Conservation (phyloP, 768 basidiomycete species). For the Pleurotus ostreatus region DNA sequence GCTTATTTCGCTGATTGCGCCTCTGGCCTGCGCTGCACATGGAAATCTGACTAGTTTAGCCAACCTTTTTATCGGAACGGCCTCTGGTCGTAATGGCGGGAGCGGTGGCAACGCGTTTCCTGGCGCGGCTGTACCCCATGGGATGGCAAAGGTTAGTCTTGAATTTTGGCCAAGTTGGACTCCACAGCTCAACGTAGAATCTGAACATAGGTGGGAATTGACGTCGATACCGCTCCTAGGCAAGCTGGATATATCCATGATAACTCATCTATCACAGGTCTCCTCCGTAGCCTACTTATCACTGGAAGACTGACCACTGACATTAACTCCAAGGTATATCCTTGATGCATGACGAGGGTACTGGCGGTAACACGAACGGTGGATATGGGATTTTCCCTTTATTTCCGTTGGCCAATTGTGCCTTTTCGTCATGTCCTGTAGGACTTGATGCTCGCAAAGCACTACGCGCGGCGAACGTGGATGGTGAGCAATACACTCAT, state of each 20-base stretch:
- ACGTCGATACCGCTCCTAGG: conserved; percentile 43
- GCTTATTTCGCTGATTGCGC: neutral
- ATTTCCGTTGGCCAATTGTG: conserved; percentile 40
- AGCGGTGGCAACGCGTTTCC: conserved; percentile 49
- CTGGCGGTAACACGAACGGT: conserved; percentile 46
- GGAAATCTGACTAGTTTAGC: conserved; percentile 40
- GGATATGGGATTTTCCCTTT: conserved; percentile 51
- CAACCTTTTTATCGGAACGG: conserved; percentile 49
- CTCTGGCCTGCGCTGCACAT: neutral
- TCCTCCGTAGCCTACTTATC: no score
- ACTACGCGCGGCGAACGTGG: conserved; percentile 37
- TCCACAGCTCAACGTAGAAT: no score
- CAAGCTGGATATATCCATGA: conserved; percentile 49
- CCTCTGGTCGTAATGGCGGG: conserved; percentile 38
- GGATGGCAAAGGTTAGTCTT: conserved; percentile 42
- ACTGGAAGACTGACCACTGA: neutral
- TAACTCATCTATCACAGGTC: conserved; percentile 37
- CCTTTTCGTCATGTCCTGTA: conserved; percentile 38
- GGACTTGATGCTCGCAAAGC: conserved; percentile 34
- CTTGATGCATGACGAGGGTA: conserved; percentile 52
- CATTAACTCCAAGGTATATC: conserved; percentile 28
- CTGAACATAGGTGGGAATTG: conserved; percentile 39
- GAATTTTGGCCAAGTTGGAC: neutral
- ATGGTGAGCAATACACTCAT: conserved; percentile 24
- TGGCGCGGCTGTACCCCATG: conserved; percentile 47